phyloP scores from a whole-genome alignment of 768 basidiomycete species.

The Kwoniella sp. region DNA sequence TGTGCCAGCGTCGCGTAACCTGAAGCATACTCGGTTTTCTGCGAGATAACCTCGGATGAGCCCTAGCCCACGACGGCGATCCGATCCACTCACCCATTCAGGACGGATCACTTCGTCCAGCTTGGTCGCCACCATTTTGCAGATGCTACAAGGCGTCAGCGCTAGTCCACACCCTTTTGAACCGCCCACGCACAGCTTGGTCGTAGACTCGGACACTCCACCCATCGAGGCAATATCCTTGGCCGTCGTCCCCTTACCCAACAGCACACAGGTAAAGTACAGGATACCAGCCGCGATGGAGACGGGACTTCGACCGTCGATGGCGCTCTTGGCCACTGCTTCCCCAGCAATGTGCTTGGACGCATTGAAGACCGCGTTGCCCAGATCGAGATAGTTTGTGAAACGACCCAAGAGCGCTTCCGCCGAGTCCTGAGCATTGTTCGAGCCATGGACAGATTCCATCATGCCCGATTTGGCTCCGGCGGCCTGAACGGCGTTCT shows the following conservation, averaged over 20 bases:
- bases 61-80: background rate
- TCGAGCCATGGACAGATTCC: constrained; percentile 15
- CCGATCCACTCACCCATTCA: constrained; percentile 39
- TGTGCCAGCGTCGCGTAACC: constrained; percentile 27
- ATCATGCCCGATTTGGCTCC: background rate
- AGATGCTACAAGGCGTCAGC: constrained; percentile 21
- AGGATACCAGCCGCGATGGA: constrained; percentile 98
- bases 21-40: constrained; percentile 26
- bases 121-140: constrained; percentile 31
- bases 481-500: constrained; percentile 71
- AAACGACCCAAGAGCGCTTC: constrained; percentile 38
- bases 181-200: constrained; percentile 58
- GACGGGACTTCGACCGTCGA: constrained; percentile 88
- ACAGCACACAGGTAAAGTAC: constrained; percentile 80
- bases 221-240: constrained; percentile 86
- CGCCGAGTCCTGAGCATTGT: constrained; percentile 22
- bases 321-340: constrained; percentile 50
- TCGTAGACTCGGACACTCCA: constrained; percentile 92
- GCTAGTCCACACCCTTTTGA: background rate
- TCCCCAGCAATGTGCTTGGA: constrained; percentile 47
- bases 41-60: background rate
- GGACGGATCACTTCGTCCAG: constrained; percentile 41
- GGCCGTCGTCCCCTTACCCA: constrained; percentile 68
- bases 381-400: constrained; percentile 44
- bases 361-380: constrained; percentile 40